A percentile compares a stretch with the other conserved stretches of the same genome.
Conservation (phyloP, 129 eudicot species). For the Flaveria trinervia region DNA sequence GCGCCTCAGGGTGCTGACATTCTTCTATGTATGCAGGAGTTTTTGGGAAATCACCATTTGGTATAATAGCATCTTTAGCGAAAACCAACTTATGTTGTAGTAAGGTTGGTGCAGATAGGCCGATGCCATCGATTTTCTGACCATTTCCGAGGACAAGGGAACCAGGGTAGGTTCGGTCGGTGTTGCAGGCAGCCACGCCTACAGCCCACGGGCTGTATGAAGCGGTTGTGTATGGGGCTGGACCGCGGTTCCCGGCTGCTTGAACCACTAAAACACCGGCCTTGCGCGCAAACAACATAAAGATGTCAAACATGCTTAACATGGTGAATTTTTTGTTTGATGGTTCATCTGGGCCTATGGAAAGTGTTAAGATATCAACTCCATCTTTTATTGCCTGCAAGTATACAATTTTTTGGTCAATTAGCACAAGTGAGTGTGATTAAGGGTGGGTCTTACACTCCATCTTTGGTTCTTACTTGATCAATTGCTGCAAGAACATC, state of each 20-base stretch:
- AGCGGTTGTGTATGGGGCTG: conserved; percentile 57
- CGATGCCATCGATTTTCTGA: conserved; percentile 60
- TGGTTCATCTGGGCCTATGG: conserved; percentile 91
- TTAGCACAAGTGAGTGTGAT: background rate
- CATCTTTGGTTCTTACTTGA: conserved; percentile 59
- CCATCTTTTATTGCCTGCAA: conserved; percentile 86
- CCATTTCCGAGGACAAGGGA: conserved; percentile 76
- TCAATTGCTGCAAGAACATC: conserved; percentile 96
- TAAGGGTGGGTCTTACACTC: background rate
- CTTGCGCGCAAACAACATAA: conserved; percentile 69
- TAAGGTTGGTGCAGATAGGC: conserved; percentile 76
- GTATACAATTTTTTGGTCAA: background rate
- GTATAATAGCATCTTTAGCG: conserved; percentile 74
- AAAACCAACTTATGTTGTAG: conserved; percentile 62
- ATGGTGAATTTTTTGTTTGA: conserved; percentile 79
- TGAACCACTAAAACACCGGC: conserved; percentile 90
- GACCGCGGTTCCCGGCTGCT: conserved; percentile 89
- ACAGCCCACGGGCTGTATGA: conserved; percentile 91
- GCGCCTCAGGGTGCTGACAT: conserved; percentile 84
- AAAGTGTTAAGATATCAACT: conserved; percentile 77
- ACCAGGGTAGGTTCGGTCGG: conserved; percentile 67
- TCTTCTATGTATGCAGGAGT: conserved; percentile 67
- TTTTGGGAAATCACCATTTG: conserved; percentile 57
- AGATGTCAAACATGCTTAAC: conserved; percentile 76
- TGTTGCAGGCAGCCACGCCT: conserved; percentile 72